Evolutionary conservation across 2,329 filamentous ascomycete genomes (phyloP).

Genomic region (Venturiaceae sp.): DNA sequence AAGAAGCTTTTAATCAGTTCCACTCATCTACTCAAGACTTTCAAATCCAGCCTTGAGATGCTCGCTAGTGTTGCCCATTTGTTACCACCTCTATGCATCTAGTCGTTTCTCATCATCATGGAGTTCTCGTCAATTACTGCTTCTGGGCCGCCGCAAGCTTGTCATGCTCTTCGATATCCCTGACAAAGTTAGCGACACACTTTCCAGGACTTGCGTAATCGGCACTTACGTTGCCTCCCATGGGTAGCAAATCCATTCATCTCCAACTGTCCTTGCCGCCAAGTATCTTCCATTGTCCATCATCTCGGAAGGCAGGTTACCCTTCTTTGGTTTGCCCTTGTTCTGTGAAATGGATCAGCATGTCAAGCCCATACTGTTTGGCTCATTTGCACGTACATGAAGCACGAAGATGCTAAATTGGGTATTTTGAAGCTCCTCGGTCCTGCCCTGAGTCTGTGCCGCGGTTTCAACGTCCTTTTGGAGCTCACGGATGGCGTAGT

Average conservation of each 20-base stretch:
- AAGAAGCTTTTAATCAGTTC: background rate
- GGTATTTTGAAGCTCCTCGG: constrained; percentile 55
- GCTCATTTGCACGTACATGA: constrained; percentile 49
- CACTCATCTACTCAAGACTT: background rate
- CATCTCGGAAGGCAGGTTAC: constrained; percentile 69
- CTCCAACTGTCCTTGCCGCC: constrained; percentile 79
- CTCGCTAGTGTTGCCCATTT: background rate
- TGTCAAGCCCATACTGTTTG: background rate
- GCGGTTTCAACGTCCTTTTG: constrained; percentile 89
- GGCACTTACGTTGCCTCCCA: constrained; percentile 73
- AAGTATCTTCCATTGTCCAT: constrained; percentile 63
- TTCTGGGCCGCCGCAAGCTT: constrained; percentile 43
- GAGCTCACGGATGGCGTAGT: constrained; percentile 87
- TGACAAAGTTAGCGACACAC: constrained; percentile 21
- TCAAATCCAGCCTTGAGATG: background rate
- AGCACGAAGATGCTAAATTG: constrained; percentile 92
- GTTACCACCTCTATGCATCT: background rate
- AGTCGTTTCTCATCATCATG: background rate
- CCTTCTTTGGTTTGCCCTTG: constrained; percentile 97
- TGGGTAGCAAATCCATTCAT: constrained; percentile 98
- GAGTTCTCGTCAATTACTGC: background rate
- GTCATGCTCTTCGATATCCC: constrained; percentile 90
- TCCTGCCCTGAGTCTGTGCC: constrained; percentile 58
- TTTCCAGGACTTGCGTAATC: background rate
- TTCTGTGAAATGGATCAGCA: constrained; percentile 48